Evolutionary conservation across 176 grass and related monocot genomes (phyloP), one percentile per base, ranked within the genome.

Genomic region (Puya raimondii): DNA sequence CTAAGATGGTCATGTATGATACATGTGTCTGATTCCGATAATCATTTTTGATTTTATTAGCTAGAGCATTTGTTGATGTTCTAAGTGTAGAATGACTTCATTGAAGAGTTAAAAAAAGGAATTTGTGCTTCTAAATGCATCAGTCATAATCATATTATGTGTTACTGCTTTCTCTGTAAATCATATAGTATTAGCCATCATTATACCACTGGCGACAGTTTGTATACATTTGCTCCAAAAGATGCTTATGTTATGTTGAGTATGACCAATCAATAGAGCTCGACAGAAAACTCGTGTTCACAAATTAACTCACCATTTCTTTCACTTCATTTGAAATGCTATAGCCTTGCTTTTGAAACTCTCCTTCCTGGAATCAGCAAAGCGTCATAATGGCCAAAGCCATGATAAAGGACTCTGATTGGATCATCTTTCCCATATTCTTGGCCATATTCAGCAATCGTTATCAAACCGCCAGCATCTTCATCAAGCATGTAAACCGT

Each of bases 381-480:
- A 26, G 89, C 90, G 76, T 99, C 94, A 80, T 99, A 99, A 84
- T 99, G 94, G 25, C 89, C 94, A 84, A 91, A 99, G 66, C 94
- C 94, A 86, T 99, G 77, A 84, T 86, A 99, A 27, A 99, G 76
- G 74, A 99, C 78, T 74, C 79, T 80, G 75, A 93, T 88, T 20
- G 94, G 89, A 57, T 93, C 68, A 26, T 84, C 84, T 78, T 88
- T 84, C 22, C 84, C 89, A 78, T 93, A 99, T 66, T 99, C 84
- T 74, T 99, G 74, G 52, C 89, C 94, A 79, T 99, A 99, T 77
- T 99, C 94, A 10, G 89, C 89, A 15, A 99, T 93, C 70, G 76
- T 14, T 71, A 96, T 96, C 42, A 96, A 66, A 80, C 91, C 91
- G 33, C 81, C 81, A 1, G 80, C 84, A 64, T 99, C 89, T 68